These are phyloP conservation scores for Ligustrum vulgare DNA, from an alignment of 257 asterid species.

Conservation along the genomic window DNA sequence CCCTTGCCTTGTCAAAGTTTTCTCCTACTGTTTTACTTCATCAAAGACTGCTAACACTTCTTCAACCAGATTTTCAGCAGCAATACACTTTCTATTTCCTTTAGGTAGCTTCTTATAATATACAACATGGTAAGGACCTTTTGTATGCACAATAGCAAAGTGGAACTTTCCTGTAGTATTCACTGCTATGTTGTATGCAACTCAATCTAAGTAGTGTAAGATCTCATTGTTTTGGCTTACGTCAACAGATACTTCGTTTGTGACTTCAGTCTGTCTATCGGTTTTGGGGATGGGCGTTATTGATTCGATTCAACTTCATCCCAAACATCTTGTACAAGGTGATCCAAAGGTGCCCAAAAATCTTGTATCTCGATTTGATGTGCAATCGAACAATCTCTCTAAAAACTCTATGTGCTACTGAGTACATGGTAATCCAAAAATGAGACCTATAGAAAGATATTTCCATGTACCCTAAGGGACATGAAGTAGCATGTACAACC, in stretches of 20 bases:
- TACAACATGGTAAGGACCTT: background rate
- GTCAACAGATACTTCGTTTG: no score
- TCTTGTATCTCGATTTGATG: no score
- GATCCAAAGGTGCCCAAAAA: no score
- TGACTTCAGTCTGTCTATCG: no score
- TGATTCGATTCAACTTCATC: no score
- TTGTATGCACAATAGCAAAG: background rate
- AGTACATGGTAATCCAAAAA: background rate
- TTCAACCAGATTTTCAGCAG: background rate
- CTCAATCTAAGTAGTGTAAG: no score
- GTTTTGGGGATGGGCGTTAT: no score
- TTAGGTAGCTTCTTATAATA: background rate
- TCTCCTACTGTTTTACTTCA: no score
- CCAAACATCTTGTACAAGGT: no score
- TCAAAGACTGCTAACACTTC: background rate
- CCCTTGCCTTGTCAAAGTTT: no score
- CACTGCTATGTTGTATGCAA: background rate
- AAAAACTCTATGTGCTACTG: slow-evolving; percentile 2
- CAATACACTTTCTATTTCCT: background rate
- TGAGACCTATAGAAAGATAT: background rate
- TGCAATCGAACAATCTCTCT: slow-evolving; percentile 3
- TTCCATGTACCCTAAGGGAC: background rate
- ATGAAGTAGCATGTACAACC: background rate
- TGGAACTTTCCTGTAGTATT: background rate
- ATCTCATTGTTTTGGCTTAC: no score